Evolutionary conservation across 1,139 yeast species (phyloP), one percentile per base, ranked within the genome.

Genomic region (Blastobotrys serpentis): DNA sequence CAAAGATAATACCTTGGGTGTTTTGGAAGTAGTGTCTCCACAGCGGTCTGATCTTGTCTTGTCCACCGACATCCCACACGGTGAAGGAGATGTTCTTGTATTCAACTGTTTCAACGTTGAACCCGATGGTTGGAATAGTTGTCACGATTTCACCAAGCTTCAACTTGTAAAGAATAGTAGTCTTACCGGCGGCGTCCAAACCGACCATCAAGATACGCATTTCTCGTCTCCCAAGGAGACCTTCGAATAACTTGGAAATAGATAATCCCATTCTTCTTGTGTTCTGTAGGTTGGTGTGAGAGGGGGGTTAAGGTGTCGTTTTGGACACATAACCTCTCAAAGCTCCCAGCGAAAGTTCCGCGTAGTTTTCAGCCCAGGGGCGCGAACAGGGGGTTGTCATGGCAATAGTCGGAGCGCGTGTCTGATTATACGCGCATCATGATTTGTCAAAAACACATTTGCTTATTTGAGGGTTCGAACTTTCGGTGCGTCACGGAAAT

Each of bases 31-130:
- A 87, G 74, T 87, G 92, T 82, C 95, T 84, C 96, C 96, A 87
- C 72, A 87, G 77, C 52, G 95, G 95, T 77, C 95, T 85, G 69
- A 87, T 86, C 77, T 87, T 87, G 73, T 86, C 95, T 77, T 87
- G 95, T 81, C 95, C 95, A 84, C 95, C 95, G 66, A 87, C 95
- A 80, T 87, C 95, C 96, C 96, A 87, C 59, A 87, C 95, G 57
- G 95, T 87, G 77, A 87, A 87, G 43, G 94, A 84, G 70, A 87
- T 86, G 82, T 87, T 87, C 78, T 86, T 86, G 79, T 87, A 87
- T 75, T 87, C 95, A 63, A 87, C 94, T 57, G 95, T 87, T 74
- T 87, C 96, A 60, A 87, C 96, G 71, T 87, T 87, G 82, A 87
- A 87, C 65, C 95, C 96, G 70, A 87, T 86, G 60, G 95, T 87